phyloP scores from a whole-genome alignment of 2,329 filamentous ascomycete species.

The Fusarium abutilonis region DNA sequence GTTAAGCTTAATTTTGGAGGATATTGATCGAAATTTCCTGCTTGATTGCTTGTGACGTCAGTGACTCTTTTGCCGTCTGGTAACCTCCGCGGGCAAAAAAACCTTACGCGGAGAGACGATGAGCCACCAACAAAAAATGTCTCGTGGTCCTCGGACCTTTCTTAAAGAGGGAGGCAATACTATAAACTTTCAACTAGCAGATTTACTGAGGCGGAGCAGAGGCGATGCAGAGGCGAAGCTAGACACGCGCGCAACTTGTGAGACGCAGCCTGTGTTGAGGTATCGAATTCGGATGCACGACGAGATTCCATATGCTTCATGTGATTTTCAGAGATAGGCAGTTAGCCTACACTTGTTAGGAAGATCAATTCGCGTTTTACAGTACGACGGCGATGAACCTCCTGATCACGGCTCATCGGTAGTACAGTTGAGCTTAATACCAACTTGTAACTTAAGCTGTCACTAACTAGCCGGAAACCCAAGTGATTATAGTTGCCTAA shows the following conservation, averaged over 20 bases:
- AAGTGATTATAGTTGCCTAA: too few relatives aligned
- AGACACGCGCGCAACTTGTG: neutral
- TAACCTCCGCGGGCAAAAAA: neutral
- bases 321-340: neutral
- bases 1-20: conserved; percentile 16
- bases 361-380: neutral
- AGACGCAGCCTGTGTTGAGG: neutral
- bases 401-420: neutral
- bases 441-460: neutral
- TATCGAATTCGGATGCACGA: neutral
- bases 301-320: neutral
- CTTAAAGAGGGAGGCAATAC: conserved; percentile 8
- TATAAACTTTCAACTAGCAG: conserved; percentile 3
- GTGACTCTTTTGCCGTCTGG: neutral
- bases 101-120: neutral
- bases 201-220: conserved; percentile 14
- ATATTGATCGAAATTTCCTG: neutral
- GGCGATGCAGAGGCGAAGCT: conserved; percentile 4
- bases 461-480: too few relatives aligned
- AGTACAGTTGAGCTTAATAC: neutral
- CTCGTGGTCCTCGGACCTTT: neutral
- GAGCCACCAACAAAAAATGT: neutral
- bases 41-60: conserved; percentile 3
- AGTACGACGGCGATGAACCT: neutral
- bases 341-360: neutral